Conservation (phyloP, 2,329 filamentous ascomycete species). For the Lachnellula subtilissima region DNA sequence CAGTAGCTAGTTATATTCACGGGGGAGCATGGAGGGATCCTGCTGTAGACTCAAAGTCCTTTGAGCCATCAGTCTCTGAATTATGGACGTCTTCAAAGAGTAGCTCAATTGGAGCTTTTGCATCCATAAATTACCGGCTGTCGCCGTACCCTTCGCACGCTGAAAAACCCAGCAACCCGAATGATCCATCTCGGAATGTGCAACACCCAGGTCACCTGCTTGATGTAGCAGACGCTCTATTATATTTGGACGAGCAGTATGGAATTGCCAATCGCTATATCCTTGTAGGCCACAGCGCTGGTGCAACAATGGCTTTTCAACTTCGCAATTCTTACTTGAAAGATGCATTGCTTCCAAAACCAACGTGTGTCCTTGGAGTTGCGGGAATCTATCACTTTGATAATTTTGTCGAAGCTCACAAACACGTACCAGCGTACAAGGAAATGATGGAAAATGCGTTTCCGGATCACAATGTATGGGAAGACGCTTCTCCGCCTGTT, state of each 20-base stretch:
- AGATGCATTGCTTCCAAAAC: constrained; percentile 33
- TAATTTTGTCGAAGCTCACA: constrained; percentile 43
- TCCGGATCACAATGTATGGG: constrained; percentile 45
- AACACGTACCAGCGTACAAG: constrained; percentile 47
- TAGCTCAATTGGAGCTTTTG: constrained; percentile 50
- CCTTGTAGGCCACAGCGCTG: constrained; percentile 58
- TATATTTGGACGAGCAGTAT: constrained; percentile 44
- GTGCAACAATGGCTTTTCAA: constrained; percentile 60
- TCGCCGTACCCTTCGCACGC: constrained; percentile 48
- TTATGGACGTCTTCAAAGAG: constrained; percentile 31
- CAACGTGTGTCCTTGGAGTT: constrained; percentile 53
- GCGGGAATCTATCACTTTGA: constrained; percentile 65
- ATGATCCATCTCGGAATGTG: constrained; percentile 37
- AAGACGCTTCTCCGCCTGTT: constrained; percentile 46
- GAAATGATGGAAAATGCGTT: constrained; percentile 58
- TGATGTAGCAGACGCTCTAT: constrained; percentile 50
- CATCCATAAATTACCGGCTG: constrained; percentile 60
- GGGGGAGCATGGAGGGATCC: constrained; percentile 62
- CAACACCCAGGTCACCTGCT: constrained; percentile 54
- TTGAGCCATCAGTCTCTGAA: constrained; percentile 40
- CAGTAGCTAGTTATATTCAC: constrained; percentile 41
- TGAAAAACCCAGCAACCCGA: constrained; percentile 37
- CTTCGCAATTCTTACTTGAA: constrained; percentile 27
- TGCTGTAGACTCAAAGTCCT: constrained; percentile 41
- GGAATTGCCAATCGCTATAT: constrained; percentile 45